Evolutionary conservation across 1,284 basidiomycete species (phyloP), one percentile per base, ranked within the genome.

Genomic region (Marasmius fiardii): DNA sequence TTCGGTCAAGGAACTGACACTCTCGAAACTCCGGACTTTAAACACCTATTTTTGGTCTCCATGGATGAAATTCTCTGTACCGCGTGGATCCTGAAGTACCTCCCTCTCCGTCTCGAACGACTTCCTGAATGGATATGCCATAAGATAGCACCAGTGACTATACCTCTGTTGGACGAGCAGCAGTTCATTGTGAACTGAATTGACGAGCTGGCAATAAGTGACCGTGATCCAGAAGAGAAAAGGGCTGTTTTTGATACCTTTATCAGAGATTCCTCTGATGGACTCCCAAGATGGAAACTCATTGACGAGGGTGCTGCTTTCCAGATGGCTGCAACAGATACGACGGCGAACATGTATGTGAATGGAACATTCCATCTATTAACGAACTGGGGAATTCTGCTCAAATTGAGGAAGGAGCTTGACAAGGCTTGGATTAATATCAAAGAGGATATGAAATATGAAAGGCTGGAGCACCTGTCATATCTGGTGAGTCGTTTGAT

Each of bases 1-100:
- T 67, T 65, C 55, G 62, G 61, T 20, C 54, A 57, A 18, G 57
- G 57, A 11, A 49, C 60, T n/a, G 56, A 63, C 35, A 59, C 61
- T 2, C 61, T 64, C n/a, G n/a, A n/a, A n/a, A n/a, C n/a, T n/a
- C n/a, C n/a, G n/a, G n/a, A n/a, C n/a, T n/a, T n/a, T n/a, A n/a
- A n/a, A n/a, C n/a, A n/a, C n/a, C n/a, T n/a, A n/a, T n/a, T n/a
- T n/a, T n/a, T n/a, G n/a, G n/a, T 59, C 10, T 56, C 57, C 3
- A 53, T 62, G 20, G 56, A 67, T 23, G 28, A 41, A 1, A 21
- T 54, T 8, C 20, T 65, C n/a, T 53, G 50, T 10, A 24, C 57
- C 3, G 26, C 64, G 10, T 60, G 55, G 52, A 2, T 65, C 5
- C 24, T 55, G 24, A 64, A 59, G 21, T 61, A 63, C 50, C 65